Evolutionary conservation across 2,329 filamentous ascomycete species (phyloP), one percentile per base, ranked within the genome.

Genomic region (Cladophialophora exuberans): DNA sequence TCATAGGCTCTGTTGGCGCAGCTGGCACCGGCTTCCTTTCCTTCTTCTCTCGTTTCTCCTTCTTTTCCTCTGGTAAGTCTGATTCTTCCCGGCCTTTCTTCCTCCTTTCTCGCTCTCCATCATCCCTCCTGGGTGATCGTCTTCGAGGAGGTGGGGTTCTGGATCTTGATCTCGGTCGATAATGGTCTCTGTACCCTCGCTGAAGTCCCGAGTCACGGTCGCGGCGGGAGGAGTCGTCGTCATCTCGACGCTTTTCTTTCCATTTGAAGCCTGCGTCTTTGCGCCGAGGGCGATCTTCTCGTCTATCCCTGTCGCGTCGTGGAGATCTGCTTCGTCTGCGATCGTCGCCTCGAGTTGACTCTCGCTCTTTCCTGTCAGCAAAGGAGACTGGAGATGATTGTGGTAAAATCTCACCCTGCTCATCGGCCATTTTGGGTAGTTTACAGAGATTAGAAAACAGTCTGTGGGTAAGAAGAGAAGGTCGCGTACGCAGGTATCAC

Each of bases 1-100:
- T 97, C 88, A 97, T 95, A 53, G 90, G 87, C 68, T 95, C 88
- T 4, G 78, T 74, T 33, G 69, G 72, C 58, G 71, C 67, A 6
- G 75, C 67, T 25, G 70, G 59, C 6, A 68, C 49, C 23, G 64
- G 30, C 44, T 50, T 60, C 49, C 35, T 60, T 52, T 59, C 54
- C 44, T 57, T 64, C 62, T 52, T 33, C 31, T 68, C 68, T 59
- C 61, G 50, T 57, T 68, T 62, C 61, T 63, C 57, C 35, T 66
- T 57, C 64, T 63, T 59, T 55, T 62, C 59, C 30, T 58, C 51
- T 15, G 25, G 20, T n/a, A 45, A 23, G 45, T 52, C 38, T 58
- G 59, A 52, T 63, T 61, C 57, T 57, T 60, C 38, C 18, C 42
- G 26, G 41, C 63, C 63, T 30, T 56, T 56, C n/a, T n/a, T n/a